A percentile compares a stretch with the other conserved stretches of the same genome.
Evolutionary conservation across 148 eudicot genomes (phyloP).

Genomic region (Rhododendron ferrugineum): DNA sequence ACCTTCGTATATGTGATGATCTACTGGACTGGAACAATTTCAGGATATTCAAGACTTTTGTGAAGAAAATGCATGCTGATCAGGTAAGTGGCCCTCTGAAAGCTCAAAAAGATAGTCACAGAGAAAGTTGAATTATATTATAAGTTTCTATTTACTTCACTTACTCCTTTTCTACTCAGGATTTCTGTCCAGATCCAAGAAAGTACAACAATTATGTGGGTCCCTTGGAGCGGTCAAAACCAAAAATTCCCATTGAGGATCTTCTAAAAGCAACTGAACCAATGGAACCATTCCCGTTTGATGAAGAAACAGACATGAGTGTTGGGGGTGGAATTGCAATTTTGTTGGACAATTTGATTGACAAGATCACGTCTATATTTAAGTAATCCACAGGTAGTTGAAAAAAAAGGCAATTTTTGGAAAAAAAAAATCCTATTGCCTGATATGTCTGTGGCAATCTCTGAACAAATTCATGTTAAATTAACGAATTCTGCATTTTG

Average conservation of each 20-base stretch:
- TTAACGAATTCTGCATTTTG: neutral
- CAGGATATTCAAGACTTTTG: conserved; percentile 53
- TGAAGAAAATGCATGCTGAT: conserved; percentile 87
- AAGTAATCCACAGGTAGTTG: conserved; percentile 4
- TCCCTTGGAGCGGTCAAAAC: conserved; percentile 49
- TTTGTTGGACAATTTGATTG: conserved; percentile 25
- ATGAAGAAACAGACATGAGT: conserved; percentile 60
- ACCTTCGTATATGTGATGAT: conserved; percentile 65
- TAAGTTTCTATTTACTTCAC: neutral
- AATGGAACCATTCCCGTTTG: conserved; percentile 50
- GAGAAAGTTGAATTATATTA: neutral
- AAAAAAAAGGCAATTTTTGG: neutral
- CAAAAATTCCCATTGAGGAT: conserved; percentile 36
- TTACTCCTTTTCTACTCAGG: conserved; percentile 29
- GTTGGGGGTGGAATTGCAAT: conserved; percentile 42
- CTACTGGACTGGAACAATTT: conserved; percentile 47
- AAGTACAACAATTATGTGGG: conserved; percentile 29
- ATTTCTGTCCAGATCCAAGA: conserved; percentile 37
- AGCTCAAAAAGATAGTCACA: neutral
- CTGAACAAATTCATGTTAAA: neutral
- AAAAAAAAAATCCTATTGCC: neutral
- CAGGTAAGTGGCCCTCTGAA: conserved; percentile 10
- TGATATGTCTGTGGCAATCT: neutral
- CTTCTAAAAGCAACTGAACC: conserved; percentile 52
- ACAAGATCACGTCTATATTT: conserved; percentile 16